Evolutionary conservation across 331 rosid species (phyloP), one percentile per base, ranked within the genome.

Genomic region (Spiraea crenata): DNA sequence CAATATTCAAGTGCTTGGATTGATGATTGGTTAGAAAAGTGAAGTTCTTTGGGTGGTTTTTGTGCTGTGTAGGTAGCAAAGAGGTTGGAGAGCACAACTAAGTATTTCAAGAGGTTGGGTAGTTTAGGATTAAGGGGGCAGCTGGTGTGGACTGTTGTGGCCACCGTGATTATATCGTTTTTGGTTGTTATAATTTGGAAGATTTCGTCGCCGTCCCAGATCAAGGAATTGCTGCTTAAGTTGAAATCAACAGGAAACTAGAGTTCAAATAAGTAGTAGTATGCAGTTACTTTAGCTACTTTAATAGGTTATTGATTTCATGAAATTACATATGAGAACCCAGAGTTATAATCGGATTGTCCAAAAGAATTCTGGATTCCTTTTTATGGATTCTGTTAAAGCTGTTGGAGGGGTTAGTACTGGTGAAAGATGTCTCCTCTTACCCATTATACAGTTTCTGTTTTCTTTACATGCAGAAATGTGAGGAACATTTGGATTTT

Each of bases 41-140:
- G 44, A 66, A 65, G 57, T 59, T 15, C 57, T 57, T 19, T 71
- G 71, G 65, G 48, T 25, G 2, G 31, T 25, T 25, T 25, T 25
- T 25, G 31, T 25, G 31, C 4, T 49, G 19, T 84, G 83, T 81
- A 95, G 98, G 98, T 91, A 40, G 77, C 99, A 3, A 95, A 89
- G 80, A 85, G 90, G 79, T 81, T 95, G 68, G 97, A 85, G 85
- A 95, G 72, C 72, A 95, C 99, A 4, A 85, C 98, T 16, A 91
- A 89, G 88, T 61, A 85, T 66, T 95, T 95, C 86, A 95, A 89
- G 89, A 92, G 99, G 79, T 82, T 87, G 77, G 99, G 99, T 44
- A 80, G 77, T 68, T 71, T 89, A 65, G 99, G 96, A 67, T 89
- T 95, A 86, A 91, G 99, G 99, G 96, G 96, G 44, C 98, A 95